Evolutionary conservation across 805 yeast species (phyloP).

Genomic region (Brettanomyces custersianus): DNA sequence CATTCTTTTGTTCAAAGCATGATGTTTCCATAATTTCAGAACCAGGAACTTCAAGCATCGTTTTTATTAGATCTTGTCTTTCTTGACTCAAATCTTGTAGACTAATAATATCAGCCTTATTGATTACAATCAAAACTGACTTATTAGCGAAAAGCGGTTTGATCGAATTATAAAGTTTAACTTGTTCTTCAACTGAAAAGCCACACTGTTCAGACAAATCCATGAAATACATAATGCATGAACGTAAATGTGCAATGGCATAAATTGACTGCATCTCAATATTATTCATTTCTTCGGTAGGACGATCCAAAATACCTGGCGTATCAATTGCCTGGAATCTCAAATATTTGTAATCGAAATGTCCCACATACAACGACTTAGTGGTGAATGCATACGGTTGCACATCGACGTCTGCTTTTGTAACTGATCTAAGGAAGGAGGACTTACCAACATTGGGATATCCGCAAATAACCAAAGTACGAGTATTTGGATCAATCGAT

Average conservation of each 20-base stretch:
- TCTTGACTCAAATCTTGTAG: conserved; percentile 76
- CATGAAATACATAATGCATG: conserved; percentile 95
- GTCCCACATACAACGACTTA: conserved; percentile 94
- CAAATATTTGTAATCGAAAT: conserved; percentile 94
- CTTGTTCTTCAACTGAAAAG: conserved; percentile 94
- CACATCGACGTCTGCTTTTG: conserved; percentile 97
- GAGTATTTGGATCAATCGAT: conserved; percentile 95
- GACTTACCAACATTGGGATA: conserved; percentile 99
- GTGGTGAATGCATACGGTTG: conserved; percentile 99
- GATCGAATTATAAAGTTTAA: conserved; percentile 90
- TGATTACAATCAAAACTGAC: conserved; percentile 89
- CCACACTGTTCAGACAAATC: conserved; percentile 99
- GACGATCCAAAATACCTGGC: conserved; percentile 97
- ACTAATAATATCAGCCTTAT: conserved; percentile 85
- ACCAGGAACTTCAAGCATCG: conserved; percentile 59
- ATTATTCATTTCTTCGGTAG: conserved; percentile 99
- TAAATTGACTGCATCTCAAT: conserved; percentile 99
- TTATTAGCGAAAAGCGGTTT: conserved; percentile 97
- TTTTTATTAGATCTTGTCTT: conserved; percentile 60
- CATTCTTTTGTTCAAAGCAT: conserved; percentile 88
- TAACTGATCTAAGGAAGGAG: conserved; percentile 83
- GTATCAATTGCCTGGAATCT: conserved; percentile 99
- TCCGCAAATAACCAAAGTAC: conserved; percentile 95
- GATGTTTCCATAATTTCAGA: conserved; percentile 91
- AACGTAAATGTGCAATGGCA: conserved; percentile 96